Evolutionary conservation across 208 protist genomes (phyloP).

Genomic region (Acanthamoeba castellanii): DNA sequence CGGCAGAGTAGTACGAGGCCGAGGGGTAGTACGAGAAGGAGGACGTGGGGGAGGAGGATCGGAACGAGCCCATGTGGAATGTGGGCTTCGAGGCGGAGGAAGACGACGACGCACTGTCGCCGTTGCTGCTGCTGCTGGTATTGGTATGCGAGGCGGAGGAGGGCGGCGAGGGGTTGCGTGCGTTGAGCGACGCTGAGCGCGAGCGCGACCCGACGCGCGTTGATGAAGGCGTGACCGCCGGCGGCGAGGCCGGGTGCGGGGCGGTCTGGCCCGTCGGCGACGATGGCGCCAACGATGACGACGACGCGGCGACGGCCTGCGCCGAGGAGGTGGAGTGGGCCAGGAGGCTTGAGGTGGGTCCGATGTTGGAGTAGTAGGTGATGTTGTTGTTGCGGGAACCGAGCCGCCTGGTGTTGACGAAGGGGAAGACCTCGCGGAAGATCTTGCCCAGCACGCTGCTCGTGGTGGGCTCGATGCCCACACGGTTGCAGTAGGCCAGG

Average conservation of each 20-base stretch:
- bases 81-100: not conserved
- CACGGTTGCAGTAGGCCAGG: constrained; percentile 63
- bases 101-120: not conserved
- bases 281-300: not conserved
- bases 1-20: constrained; percentile 2
- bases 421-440: constrained; percentile 64
- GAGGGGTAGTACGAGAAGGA: constrained; percentile 53
- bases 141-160: not conserved
- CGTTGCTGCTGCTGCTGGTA: not conserved
- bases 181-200: not conserved
- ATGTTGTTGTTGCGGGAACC: constrained; percentile 63
- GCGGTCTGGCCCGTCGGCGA: not conserved
- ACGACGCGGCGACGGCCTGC: not conserved
- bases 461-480: constrained; percentile 52
- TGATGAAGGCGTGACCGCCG: not conserved
- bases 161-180: not conserved
- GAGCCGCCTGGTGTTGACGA: constrained; percentile 28
- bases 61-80: constrained; percentile 56
- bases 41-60: not conserved
- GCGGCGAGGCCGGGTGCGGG: not conserved
- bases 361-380: constrained; percentile 70
- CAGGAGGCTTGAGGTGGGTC: constrained; percentile 1
- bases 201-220: not conserved
- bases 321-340: not conserved
- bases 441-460: constrained; percentile 70